These are phyloP conservation scores for Phytophthora kernoviae DNA, from an alignment of 352 stramenopile species.

Conservation along the genomic window DNA sequence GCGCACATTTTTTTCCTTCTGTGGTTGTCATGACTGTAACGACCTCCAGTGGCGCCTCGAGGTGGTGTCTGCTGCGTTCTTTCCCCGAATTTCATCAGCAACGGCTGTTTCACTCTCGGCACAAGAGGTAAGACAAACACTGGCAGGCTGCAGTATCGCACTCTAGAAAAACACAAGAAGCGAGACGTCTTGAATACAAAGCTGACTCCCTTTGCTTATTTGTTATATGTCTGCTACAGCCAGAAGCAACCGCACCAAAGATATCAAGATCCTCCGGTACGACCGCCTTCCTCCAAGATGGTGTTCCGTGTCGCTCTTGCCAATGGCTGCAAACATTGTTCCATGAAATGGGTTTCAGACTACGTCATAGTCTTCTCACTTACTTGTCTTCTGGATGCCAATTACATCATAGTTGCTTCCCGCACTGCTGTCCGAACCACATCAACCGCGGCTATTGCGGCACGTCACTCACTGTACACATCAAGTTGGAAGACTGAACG, in stretches of 20 bases:
- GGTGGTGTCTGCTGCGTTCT: not conserved
- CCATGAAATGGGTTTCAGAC: no score
- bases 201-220: not conserved
- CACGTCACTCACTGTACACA: slow-evolving; percentile 27
- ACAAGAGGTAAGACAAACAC: not conserved
- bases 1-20: no score
- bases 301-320: no score
- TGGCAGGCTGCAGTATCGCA: not conserved
- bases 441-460: slow-evolving; percentile 44
- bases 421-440: slow-evolving; percentile 46
- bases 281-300: no score
- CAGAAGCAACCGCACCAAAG: slow-evolving; percentile 5
- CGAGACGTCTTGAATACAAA: not conserved
- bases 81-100: not conserved
- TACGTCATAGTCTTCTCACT: no score
- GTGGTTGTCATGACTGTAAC: no score
- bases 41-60: no score
- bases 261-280: slow-evolving; percentile 4
- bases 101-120: not conserved
- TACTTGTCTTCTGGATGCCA: not conserved
- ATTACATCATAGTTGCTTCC: slow-evolving; percentile 29
- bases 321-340: no score
- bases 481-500: slow-evolving; percentile 7
- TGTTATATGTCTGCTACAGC: not conserved
- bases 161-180: not conserved